Conservation (phyloP, 257 asterid species). For the Avicennia marina region DNA sequence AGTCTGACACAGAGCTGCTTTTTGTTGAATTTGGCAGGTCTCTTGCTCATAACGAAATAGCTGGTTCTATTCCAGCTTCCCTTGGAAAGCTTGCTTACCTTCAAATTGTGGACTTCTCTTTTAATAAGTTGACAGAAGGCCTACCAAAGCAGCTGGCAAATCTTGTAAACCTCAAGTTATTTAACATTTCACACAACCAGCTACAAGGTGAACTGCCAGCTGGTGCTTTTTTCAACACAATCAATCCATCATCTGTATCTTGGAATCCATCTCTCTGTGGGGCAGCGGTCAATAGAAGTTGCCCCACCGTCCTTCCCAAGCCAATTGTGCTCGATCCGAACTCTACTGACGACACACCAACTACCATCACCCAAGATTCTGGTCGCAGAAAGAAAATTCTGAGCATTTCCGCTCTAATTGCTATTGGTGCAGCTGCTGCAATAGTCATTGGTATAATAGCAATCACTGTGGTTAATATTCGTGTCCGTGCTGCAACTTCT, state of each 20-base stretch:
- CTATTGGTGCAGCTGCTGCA: slow-evolving; percentile 78
- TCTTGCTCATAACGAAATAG: slow-evolving; percentile 46
- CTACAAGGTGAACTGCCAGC: slow-evolving; percentile 72
- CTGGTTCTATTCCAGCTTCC: slow-evolving; percentile 52
- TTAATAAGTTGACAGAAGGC: slow-evolving; percentile 55
- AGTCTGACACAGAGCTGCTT: too few relatives aligned
- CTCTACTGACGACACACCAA: slow-evolving; percentile 53
- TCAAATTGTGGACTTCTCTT: slow-evolving; percentile 57
- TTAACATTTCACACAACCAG: slow-evolving; percentile 76
- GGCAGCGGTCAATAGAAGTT: slow-evolving; percentile 51
- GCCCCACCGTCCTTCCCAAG: slow-evolving; percentile 70
- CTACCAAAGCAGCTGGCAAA: slow-evolving; percentile 63
- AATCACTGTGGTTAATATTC: slow-evolving; percentile 70
- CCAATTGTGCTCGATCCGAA: slow-evolving; percentile 80
- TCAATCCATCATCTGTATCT: slow-evolving; percentile 58
- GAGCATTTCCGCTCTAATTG: slow-evolving; percentile 79
- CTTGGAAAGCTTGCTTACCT: slow-evolving; percentile 47
- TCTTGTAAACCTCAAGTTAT: slow-evolving; percentile 48
- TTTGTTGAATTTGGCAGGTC: slow-evolving; percentile 40
- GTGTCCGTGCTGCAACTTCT: slow-evolving; percentile 50
- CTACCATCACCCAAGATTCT: slow-evolving; percentile 30
- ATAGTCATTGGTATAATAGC: slow-evolving; percentile 75
- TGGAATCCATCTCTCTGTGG: slow-evolving; percentile 78
- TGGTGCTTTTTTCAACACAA: slow-evolving; percentile 65
- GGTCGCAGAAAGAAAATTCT: slow-evolving; percentile 61